These are phyloP conservation scores for Scytalidium sp. DNA, from an alignment of 2,329 filamentous ascomycete species.

Conservation along the genomic window DNA sequence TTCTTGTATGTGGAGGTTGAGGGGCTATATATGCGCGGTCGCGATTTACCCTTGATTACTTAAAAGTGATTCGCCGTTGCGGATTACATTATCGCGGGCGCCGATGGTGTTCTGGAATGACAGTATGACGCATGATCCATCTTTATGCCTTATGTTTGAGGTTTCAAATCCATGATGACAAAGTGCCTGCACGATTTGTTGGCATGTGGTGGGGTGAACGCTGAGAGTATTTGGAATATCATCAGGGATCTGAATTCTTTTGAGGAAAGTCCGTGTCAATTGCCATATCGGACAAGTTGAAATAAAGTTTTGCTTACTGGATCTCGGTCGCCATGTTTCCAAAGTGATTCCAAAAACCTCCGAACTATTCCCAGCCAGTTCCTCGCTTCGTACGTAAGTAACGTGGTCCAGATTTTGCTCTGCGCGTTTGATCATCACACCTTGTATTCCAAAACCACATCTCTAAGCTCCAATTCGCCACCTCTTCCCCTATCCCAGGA, in stretches of 20 bases:
- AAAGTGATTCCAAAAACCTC: not conserved
- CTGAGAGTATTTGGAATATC: not conserved
- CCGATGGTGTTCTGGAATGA: not conserved
- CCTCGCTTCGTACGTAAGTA: not conserved
- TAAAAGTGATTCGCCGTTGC: not conserved
- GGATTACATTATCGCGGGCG: not conserved
- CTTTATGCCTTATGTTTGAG: not conserved
- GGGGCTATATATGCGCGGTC: not conserved
- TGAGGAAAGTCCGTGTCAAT: not conserved
- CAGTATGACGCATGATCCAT: not conserved
- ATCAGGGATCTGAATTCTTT: not conserved
- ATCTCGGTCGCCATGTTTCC: not conserved
- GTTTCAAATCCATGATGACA: not conserved
- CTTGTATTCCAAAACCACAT: not conserved
- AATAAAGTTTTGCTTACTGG: not conserved
- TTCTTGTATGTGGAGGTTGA: constrained; percentile 3
- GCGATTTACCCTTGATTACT: not conserved
- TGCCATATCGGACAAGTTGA: not conserved
- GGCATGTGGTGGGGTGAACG: not conserved
- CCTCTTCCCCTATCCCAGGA: not conserved
- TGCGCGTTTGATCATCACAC: not conserved
- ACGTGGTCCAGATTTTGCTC: not conserved
- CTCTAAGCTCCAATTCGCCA: not conserved
- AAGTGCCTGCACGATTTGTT: not conserved
- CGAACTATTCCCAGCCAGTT: not conserved